Base-by-base conservation (phyloP, 2,329 filamentous ascomycete species). In the Gaeumannomyces tritici region DNA sequence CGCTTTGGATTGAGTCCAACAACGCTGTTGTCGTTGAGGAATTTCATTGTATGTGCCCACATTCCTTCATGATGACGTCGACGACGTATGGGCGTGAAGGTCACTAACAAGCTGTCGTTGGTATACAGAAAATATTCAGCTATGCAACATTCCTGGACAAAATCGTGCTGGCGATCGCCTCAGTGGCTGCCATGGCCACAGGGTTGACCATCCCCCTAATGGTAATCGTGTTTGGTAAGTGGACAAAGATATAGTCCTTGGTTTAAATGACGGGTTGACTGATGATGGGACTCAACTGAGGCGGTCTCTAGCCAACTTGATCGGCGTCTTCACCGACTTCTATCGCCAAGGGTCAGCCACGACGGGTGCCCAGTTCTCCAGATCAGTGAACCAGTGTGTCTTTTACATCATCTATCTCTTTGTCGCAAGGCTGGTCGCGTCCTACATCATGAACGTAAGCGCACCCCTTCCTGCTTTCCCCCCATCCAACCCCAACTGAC, bases 341-440 rank as follows among this genome's bases (percentile, higher is more conserved):
- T 72, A 72, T 62, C 66, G 65, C 4, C 62, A 65, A 63, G 64
- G 24, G 61, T 69, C 55, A 60, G 64, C 65, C 5, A 55, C 68
- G 54, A 72, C 69, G 11, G 66, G 69, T 29, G 67, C 67, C 21
- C 62, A 68, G 55, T 73, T 72, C 61, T 65, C 66, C 24, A 61
- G 61, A 9, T 67, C 67, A 15, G 72, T 73, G 28, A 67, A 63
- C n/a, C 66, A 67, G n/a, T 72, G 70, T 65, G 70, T 72, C 68
- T 77, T 91, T 0, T 90, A 87, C 69, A 85, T 91, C 67, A 80
- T 91, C 61, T 85, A 86, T 62, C 76, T 92, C 3, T 92, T 91
- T 69, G 72, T 90, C 54, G 88, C 77, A 15, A 84, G 87, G 59
- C 85, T 89, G 63, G 70, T 76, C 33, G 74, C 89, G 18, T 83